Conservation (phyloP, 1,139 yeast species). For the Kazachstania sp. region DNA sequence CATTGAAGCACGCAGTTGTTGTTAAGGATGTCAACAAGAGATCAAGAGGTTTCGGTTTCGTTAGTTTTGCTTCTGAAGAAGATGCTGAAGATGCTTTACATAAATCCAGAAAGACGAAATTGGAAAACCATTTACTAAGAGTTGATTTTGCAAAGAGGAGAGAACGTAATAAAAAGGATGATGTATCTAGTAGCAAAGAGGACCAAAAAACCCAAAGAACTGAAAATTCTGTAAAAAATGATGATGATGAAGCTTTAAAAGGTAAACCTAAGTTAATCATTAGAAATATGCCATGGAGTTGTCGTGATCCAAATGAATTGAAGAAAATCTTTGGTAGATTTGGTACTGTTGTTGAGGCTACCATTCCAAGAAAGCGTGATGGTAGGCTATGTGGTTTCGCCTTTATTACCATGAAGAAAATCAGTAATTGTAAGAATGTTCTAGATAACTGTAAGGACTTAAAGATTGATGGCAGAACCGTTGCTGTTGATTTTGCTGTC, state of each 20-base stretch:
- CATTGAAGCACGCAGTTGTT: slow-evolving; percentile 90
- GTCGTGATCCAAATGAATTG: slow-evolving; percentile 66
- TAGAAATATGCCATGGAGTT: slow-evolving; percentile 94
- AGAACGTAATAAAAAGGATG: slow-evolving; percentile 42
- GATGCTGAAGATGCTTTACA: slow-evolving; percentile 74
- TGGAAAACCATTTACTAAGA: slow-evolving; percentile 58
- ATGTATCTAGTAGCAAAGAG: slow-evolving; percentile 5
- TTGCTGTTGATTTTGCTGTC: slow-evolving; percentile 89
- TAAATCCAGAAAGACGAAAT: slow-evolving; percentile 55
- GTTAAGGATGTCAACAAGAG: slow-evolving; percentile 67
- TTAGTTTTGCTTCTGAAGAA: slow-evolving; percentile 75
- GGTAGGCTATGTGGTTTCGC: slow-evolving; percentile 95
- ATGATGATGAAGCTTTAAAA: slow-evolving; percentile 42
- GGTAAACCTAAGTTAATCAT: slow-evolving; percentile 78
- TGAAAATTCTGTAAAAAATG: slow-evolving; percentile 16
- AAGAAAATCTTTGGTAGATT: slow-evolving; percentile 62
- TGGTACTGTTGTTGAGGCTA: slow-evolving; percentile 85
- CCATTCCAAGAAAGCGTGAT: slow-evolving; percentile 78
- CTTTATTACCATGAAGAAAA: slow-evolving; percentile 81
- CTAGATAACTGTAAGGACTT: slow-evolving; percentile 64
- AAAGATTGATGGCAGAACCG: slow-evolving; percentile 82
- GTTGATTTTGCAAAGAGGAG: slow-evolving; percentile 90
- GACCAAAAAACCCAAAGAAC: slow-evolving; percentile 12
- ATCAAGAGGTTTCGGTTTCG: slow-evolving; percentile 94
- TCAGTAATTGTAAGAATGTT: slow-evolving; percentile 71